A percentile compares a stretch with the other conserved stretches of the same genome.
Conservation (phyloP, 257 asterid genomes). For the Gentiana dahurica region DNA sequence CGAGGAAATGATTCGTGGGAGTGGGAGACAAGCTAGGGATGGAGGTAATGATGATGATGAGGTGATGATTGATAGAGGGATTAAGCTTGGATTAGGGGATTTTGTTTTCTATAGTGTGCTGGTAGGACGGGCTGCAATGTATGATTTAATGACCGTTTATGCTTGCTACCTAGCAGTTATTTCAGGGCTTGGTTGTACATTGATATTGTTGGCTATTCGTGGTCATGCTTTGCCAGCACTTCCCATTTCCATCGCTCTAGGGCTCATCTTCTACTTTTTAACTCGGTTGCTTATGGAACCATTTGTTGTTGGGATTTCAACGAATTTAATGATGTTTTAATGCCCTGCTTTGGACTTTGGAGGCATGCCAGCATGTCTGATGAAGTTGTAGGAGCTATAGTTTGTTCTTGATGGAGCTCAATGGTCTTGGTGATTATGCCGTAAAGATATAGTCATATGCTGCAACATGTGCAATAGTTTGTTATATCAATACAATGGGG, state of each 20-base stretch:
- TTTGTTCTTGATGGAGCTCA: constrained; percentile 9
- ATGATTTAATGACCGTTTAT: constrained; percentile 91
- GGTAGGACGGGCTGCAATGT: constrained; percentile 98
- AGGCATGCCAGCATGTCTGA: constrained; percentile 7
- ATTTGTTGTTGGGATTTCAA: constrained; percentile 78
- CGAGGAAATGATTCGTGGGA: constrained; percentile 13
- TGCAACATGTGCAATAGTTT: background rate
- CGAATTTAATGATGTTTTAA: constrained; percentile 85
- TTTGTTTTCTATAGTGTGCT: constrained; percentile 87
- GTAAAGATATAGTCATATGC: background rate
- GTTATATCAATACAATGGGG: background rate
- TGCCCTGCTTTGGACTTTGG: constrained; percentile 6
- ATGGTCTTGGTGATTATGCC: background rate
- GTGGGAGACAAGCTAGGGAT: constrained; percentile 21
- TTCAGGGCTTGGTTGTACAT: constrained; percentile 88
- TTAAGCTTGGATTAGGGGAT: constrained; percentile 93
- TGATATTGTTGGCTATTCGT: constrained; percentile 72
- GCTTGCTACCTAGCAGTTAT: constrained; percentile 97
- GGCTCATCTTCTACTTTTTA: constrained; percentile 81
- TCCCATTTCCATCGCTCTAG: constrained; percentile 78
- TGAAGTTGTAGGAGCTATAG: background rate
- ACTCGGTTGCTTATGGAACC: constrained; percentile 92
- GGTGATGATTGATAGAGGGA: constrained; percentile 37
- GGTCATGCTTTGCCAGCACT: constrained; percentile 93
- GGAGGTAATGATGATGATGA: constrained; percentile 19